Evolutionary conservation across 2,329 filamentous ascomycete species (phyloP).

Genomic region (Tothia fuscella): DNA sequence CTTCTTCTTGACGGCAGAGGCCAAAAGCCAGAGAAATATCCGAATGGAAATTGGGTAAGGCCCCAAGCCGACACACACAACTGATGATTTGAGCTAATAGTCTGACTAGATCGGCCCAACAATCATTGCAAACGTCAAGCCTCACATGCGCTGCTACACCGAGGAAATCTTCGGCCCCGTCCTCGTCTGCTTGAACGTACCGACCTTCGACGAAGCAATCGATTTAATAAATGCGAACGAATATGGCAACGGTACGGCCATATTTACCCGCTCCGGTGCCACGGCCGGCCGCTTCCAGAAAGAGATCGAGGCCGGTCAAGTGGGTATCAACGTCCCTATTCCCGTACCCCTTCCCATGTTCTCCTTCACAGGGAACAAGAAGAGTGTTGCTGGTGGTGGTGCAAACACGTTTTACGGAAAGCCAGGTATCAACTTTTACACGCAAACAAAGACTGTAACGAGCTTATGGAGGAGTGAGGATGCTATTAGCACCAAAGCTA

Average conservation of each 20-base stretch:
- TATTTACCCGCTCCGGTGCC: conserved; percentile 69
- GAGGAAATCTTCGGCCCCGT: conserved; percentile 83
- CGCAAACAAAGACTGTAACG: conserved; percentile 76
- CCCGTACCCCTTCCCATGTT: conserved; percentile 53
- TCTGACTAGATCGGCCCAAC: conserved; percentile 56
- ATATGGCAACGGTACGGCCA: conserved; percentile 76
- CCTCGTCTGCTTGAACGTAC: conserved; percentile 66
- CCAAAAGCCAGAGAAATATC: conserved; percentile 64
- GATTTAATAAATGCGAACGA: conserved; percentile 74
- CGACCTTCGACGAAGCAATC: conserved; percentile 68
- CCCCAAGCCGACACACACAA: background rate
- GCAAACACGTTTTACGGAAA: conserved; percentile 92
- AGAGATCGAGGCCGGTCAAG: conserved; percentile 73
- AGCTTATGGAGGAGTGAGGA: conserved; percentile 80
- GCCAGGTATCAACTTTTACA: conserved; percentile 88
- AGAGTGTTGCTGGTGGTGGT: conserved; percentile 80
- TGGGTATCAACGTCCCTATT: conserved; percentile 77
- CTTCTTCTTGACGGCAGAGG: conserved; percentile 73
- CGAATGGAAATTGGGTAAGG: conserved; percentile 65
- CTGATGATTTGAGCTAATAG: conserved; percentile 14
- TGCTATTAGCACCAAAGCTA: conserved; percentile 72
- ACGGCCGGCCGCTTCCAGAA: conserved; percentile 69
- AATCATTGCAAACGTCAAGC: conserved; percentile 69
- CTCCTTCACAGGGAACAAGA: conserved; percentile 61
- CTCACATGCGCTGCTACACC: conserved; percentile 71